Conservation (phyloP, 331 rosid species). For the Arachis monticola region DNA sequence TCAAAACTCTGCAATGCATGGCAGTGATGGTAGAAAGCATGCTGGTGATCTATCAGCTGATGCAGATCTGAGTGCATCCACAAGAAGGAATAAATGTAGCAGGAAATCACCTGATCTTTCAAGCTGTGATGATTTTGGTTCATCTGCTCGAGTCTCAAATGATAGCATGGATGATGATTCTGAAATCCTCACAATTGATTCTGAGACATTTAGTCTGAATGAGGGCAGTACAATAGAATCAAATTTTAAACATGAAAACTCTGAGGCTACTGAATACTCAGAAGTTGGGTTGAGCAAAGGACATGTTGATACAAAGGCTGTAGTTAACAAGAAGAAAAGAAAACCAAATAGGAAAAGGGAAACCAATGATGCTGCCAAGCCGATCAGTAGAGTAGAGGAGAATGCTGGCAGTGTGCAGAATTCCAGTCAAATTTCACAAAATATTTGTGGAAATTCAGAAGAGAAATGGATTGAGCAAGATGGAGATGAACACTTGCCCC, state of each 20-base stretch:
- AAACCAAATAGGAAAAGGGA: constrained; percentile 78
- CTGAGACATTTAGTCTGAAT: constrained; percentile 70
- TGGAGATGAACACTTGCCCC: constrained; percentile 93
- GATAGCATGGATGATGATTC: constrained; percentile 74
- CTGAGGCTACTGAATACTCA: constrained; percentile 59
- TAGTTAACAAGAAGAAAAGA: constrained; percentile 79
- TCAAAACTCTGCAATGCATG: constrained; percentile 45
- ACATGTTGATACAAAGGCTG: constrained; percentile 64
- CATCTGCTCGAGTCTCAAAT: constrained; percentile 59
- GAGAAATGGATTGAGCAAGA: constrained; percentile 69
- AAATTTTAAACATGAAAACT: constrained; percentile 57
- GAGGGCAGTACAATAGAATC: constrained; percentile 80
- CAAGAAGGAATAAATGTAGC: constrained; percentile 53
- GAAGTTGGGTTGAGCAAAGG: constrained; percentile 65
- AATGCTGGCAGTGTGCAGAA: constrained; percentile 48
- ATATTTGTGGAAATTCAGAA: constrained; percentile 49
- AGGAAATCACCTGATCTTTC: constrained; percentile 71
- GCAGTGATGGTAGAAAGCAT: constrained; percentile 48
- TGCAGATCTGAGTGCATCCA: constrained; percentile 48
- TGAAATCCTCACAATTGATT: constrained; percentile 73
- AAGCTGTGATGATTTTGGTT: constrained; percentile 63
- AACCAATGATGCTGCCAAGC: constrained; percentile 54
- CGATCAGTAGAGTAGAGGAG: constrained; percentile 49
- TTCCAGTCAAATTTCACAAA: constrained; percentile 56
- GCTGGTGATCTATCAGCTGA: constrained; percentile 43